phyloP scores from a whole-genome alignment of 2,329 filamentous ascomycete genomes.

The Tothia fuscella region DNA sequence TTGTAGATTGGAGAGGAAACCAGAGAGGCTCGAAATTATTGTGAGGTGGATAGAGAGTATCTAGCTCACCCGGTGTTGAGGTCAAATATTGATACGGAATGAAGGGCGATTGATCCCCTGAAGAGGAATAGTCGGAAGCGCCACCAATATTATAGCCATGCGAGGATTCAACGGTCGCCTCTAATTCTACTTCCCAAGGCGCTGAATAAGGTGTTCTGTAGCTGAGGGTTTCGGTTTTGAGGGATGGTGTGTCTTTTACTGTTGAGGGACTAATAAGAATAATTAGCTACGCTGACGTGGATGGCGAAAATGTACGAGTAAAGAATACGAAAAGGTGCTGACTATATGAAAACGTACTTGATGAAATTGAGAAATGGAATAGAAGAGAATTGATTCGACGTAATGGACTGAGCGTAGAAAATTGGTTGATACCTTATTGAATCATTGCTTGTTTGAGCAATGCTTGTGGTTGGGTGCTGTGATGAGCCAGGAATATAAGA shows the following conservation, averaged over 20 bases:
- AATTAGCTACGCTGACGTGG: neutral
- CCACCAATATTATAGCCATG: neutral
- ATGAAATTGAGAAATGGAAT: neutral
- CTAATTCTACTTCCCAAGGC: too few relatives aligned
- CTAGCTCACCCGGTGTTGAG: neutral
- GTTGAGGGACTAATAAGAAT: neutral
- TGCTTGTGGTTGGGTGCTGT: too few relatives aligned
- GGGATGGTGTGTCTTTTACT: neutral
- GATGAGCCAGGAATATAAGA: neutral
- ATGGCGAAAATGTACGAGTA: neutral
- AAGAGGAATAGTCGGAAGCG: neutral
- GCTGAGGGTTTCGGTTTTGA: slow-evolving; percentile 5
- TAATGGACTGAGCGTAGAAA: slow-evolving; percentile 1
- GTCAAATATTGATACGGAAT: neutral
- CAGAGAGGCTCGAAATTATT: neutral
- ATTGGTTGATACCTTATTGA: slow-evolving; percentile 4
- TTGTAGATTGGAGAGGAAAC: neutral
- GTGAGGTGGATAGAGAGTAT: neutral
- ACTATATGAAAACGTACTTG: slow-evolving; percentile 5
- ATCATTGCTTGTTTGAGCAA: neutral
- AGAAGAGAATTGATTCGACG: neutral
- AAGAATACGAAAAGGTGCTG: slow-evolving; percentile 4
- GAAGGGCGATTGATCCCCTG: neutral
- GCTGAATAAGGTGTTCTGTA: neutral
- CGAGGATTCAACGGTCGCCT: too few relatives aligned